A percentile compares a stretch with the other conserved stretches of the same genome.
phyloP scores from a whole-genome alignment of 2,329 filamentous ascomycete genomes.

The Didymella pinodella region DNA sequence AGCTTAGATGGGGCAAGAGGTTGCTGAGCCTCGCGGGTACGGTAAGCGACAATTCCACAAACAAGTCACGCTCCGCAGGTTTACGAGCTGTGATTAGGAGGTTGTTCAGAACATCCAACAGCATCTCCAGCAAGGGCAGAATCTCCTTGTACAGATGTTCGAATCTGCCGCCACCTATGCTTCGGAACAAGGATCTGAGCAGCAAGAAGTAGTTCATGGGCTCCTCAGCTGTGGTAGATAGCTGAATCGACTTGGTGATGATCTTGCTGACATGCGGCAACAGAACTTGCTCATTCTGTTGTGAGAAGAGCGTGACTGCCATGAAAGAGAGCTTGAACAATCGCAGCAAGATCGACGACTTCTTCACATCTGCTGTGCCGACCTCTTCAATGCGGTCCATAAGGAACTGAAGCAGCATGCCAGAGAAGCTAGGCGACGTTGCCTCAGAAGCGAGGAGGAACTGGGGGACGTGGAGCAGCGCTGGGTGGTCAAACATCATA shows the following conservation, averaged over 20 bases:
- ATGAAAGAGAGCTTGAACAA: constrained; percentile 99
- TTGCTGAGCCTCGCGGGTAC: constrained; percentile 95
- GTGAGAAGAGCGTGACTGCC: constrained; percentile 95
- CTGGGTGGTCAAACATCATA: constrained; percentile 96
- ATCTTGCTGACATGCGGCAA: constrained; percentile 97
- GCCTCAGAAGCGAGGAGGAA: constrained; percentile 99
- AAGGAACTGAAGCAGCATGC: constrained; percentile 95
- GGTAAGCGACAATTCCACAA: constrained; percentile 95
- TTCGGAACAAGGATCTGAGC: constrained; percentile 88
- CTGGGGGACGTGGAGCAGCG: constrained; percentile 92
- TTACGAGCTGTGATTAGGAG: constrained; percentile 89
- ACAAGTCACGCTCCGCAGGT: constrained; percentile 89
- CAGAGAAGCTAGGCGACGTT: constrained; percentile 95
- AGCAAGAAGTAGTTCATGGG: constrained; percentile 99
- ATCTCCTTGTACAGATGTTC: constrained; percentile 99
- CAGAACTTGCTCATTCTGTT: constrained; percentile 93
- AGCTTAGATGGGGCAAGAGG: constrained; percentile 91
- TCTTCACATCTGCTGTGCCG: constrained; percentile 88
- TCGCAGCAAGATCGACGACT: constrained; percentile 88
- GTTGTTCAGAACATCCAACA: constrained; percentile 96
- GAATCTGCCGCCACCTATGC: constrained; percentile 96
- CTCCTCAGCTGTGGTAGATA: constrained; percentile 94
- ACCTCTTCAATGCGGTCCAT: constrained; percentile 98
- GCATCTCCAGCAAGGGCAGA: constrained; percentile 92
- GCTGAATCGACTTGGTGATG: constrained; percentile 94